phyloP scores from a whole-genome alignment of 2,329 filamentous ascomycete species.

The Fusarium camptoceras region DNA sequence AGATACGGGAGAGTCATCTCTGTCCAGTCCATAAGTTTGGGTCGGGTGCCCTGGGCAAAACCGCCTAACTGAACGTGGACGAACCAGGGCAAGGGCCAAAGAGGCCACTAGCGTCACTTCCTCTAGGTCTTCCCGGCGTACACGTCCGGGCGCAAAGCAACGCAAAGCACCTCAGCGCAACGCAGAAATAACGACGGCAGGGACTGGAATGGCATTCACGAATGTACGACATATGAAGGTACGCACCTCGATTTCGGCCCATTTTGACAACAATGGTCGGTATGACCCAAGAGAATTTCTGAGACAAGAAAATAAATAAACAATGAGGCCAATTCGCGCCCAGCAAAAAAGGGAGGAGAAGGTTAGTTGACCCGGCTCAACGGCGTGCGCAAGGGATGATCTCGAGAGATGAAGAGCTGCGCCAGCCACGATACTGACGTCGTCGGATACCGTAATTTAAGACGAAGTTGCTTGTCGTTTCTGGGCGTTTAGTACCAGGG shows the following conservation, averaged over 20 bases:
- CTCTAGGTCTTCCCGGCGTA: slow-evolving; percentile 9
- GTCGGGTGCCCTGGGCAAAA: slow-evolving; percentile 16
- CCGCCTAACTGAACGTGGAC: slow-evolving; percentile 10
- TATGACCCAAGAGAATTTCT: slow-evolving; percentile 35
- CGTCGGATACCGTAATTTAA: slow-evolving; percentile 33
- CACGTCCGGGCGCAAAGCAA: slow-evolving; percentile 18
- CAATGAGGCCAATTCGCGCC: slow-evolving; percentile 6
- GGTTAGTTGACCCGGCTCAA: slow-evolving; percentile 15
- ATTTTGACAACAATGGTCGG: slow-evolving; percentile 53
- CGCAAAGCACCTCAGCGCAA: slow-evolving; percentile 1
- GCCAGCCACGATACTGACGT: slow-evolving; percentile 42
- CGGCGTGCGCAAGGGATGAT: slow-evolving; percentile 35
- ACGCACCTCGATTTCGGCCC: slow-evolving; percentile 68
- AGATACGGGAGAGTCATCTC: slow-evolving; percentile 1
- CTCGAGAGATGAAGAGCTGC: slow-evolving; percentile 31
- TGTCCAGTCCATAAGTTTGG: slow-evolving; percentile 10
- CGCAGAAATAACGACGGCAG: slow-evolving; percentile 19
- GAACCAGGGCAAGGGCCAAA: slow-evolving; percentile 16
- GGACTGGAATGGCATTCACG: slow-evolving; percentile 42
- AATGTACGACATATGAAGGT: slow-evolving; percentile 33
- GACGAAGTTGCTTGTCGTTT: slow-evolving; percentile 7
- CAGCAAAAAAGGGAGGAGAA: slow-evolving; percentile 18
- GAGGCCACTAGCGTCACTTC: slow-evolving; percentile 23
- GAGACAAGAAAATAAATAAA: slow-evolving; percentile 36
- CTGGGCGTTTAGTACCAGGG: slow-evolving; percentile 20